These are phyloP conservation scores for Fonsecaea pedrosoi DNA, from an alignment of 2,329 filamentous ascomycete genomes.

Conservation along the genomic window DNA sequence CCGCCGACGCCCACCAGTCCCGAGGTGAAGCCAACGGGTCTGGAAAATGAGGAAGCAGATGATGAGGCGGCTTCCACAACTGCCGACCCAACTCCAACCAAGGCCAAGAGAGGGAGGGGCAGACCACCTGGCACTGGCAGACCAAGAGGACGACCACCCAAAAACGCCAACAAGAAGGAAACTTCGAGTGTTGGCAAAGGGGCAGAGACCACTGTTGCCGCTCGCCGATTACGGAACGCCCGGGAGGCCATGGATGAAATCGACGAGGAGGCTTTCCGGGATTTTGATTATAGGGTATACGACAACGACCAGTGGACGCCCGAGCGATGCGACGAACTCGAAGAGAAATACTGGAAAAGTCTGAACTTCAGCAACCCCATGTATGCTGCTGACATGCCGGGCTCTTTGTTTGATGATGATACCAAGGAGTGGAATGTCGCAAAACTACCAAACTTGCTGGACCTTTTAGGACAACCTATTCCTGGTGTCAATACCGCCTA, in stretches of 20 bases:
- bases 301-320: conserved; percentile 83
- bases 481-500: conserved; percentile 98
- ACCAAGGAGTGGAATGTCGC: conserved; percentile 92
- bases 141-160: conserved; percentile 46
- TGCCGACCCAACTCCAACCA: conserved; percentile 41
- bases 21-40: conserved; percentile 47
- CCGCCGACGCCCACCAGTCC: conserved; percentile 64
- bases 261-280: conserved; percentile 87
- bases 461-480: conserved; percentile 92
- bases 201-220: conserved; percentile 75
- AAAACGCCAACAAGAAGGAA: conserved; percentile 60
- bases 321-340: conserved; percentile 91
- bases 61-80: conserved; percentile 37
- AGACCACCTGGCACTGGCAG: conserved; percentile 53
- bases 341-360: conserved; percentile 96
- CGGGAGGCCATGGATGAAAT: conserved; percentile 78
- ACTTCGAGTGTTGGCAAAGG: conserved; percentile 59
- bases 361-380: conserved; percentile 92
- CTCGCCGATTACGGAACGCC: conserved; percentile 82
- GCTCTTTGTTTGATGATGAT: conserved; percentile 87
- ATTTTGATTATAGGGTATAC: conserved; percentile 89
- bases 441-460: conserved; percentile 88
- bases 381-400: conserved; percentile 96
- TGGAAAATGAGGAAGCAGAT: conserved; percentile 44
- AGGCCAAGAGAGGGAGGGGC: conserved; percentile 46